A percentile compares a stretch with the other conserved stretches of the same genome.
Conservation (phyloP, 352 stramenopile species). For the Pythium scleroteichum region DNA sequence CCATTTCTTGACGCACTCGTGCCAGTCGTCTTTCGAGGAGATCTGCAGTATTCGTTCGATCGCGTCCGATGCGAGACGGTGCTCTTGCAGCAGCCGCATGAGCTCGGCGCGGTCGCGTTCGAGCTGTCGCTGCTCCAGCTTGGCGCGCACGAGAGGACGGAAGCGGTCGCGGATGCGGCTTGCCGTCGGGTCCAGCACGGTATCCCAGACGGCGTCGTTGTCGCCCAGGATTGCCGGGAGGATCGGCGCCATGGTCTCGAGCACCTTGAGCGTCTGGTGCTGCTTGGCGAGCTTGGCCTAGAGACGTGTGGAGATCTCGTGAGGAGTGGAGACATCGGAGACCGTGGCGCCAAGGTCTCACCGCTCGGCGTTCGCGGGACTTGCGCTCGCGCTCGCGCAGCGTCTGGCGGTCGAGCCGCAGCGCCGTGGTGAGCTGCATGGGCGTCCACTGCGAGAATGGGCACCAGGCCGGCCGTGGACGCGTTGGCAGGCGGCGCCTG, state of each 20-base stretch:
- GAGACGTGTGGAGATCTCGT: no score
- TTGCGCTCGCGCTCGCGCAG: slow-evolving; percentile 3
- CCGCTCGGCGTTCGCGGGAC: neutral
- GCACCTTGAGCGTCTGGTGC: neutral
- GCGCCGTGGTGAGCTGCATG: no score
- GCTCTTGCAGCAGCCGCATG: slow-evolving; percentile 3
- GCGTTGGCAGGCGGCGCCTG: no score
- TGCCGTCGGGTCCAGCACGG: slow-evolving; percentile 1
- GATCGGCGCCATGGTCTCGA: slow-evolving; percentile 2
- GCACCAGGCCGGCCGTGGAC: no score
- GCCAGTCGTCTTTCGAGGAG: neutral
- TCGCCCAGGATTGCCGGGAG: slow-evolving; percentile 1
- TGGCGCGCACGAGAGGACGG: neutral
- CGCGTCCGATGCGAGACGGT: neutral
- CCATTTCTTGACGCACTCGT: neutral
- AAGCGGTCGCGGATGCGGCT: neutral
- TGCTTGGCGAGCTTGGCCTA: no score
- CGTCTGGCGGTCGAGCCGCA: neutral
- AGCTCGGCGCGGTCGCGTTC: neutral
- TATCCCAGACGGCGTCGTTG: slow-evolving; percentile 5
- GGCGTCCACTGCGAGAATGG: no score
- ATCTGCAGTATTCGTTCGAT: neutral
- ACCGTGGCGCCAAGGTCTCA: no score
- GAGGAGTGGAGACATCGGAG: no score
- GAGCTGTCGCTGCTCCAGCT: neutral